Evolutionary conservation across 495 filamentous ascomycete genomes (phyloP).

Genomic region (Apiosordaria backusii): DNA sequence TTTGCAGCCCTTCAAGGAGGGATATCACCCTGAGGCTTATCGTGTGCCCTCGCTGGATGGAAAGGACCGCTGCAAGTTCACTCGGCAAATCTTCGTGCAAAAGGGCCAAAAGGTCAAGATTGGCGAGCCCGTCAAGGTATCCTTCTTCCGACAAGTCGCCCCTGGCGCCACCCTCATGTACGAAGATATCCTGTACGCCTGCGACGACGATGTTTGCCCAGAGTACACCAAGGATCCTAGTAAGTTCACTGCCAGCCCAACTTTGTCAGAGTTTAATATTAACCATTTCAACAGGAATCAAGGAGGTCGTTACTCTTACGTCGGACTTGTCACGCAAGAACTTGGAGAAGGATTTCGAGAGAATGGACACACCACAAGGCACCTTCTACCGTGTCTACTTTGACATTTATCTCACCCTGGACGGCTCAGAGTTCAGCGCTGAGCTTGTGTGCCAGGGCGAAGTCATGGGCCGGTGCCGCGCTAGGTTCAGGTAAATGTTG

Average conservation of each 20-base stretch:
- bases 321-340: slow-evolving; percentile 97
- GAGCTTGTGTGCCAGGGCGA: slow-evolving; percentile 98
- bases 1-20: slow-evolving; percentile 96
- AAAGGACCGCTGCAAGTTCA: slow-evolving; percentile 98
- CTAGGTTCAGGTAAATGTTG: slow-evolving; percentile 63
- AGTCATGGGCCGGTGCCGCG: slow-evolving; percentile 95
- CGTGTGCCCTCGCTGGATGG: slow-evolving; percentile 94
- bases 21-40: slow-evolving; percentile 96
- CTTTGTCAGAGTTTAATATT: slow-evolving; percentile 31
- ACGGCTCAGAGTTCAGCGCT: slow-evolving; percentile 96
- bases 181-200: slow-evolving; percentile 97
- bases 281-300: slow-evolving; percentile 66
- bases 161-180: slow-evolving; percentile 98
- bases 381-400: slow-evolving; percentile 91
- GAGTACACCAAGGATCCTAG: slow-evolving; percentile 99
- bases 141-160: slow-evolving; percentile 96
- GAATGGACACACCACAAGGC: slow-evolving; percentile 98
- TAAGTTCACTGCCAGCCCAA: slow-evolving; percentile 52
- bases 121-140: slow-evolving; percentile 97
- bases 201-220: slow-evolving; percentile 95
- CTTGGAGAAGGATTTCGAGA: slow-evolving; percentile 96
- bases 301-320: slow-evolving; percentile 97
- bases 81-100: slow-evolving; percentile 96
- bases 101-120: slow-evolving; percentile 99
- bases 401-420: slow-evolving; percentile 85